Conservation (phyloP, 2,329 filamentous ascomycete species). For the Truncatella angustata region DNA sequence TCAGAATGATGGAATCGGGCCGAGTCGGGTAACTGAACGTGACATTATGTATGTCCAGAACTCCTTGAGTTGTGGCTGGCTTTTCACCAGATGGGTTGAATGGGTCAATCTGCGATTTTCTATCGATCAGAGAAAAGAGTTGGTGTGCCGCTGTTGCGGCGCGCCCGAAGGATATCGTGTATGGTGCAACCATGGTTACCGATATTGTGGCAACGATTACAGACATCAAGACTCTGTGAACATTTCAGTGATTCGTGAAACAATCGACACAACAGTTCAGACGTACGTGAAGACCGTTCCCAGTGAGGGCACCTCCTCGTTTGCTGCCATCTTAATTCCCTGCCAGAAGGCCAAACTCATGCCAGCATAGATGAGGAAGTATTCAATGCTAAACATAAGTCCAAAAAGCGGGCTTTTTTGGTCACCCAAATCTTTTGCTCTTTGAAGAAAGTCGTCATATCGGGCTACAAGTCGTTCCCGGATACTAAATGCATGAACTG, state of each 20-base stretch:
- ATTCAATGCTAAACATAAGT: constrained; percentile 37
- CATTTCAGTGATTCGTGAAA: constrained; percentile 16
- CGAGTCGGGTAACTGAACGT: constrained; percentile 67
- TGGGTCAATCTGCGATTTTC: background rate
- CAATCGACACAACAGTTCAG: background rate
- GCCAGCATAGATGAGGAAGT: constrained; percentile 39
- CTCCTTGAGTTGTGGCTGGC: constrained; percentile 21
- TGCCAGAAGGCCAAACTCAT: constrained; percentile 46
- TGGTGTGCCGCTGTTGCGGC: background rate
- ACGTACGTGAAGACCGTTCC: constrained; percentile 39
- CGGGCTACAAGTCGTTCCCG: constrained; percentile 34
- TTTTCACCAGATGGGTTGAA: background rate
- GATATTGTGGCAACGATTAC: constrained; percentile 36
- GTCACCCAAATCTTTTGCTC: constrained; percentile 33
- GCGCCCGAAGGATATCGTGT: background rate
- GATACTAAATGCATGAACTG: constrained; percentile 43
- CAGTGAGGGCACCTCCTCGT: constrained; percentile 12
- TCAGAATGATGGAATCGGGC: constrained; percentile 57
- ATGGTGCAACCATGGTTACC: constrained; percentile 32
- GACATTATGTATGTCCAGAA: constrained; percentile 59
- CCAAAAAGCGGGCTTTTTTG: constrained; percentile 38
- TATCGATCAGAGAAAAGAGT: constrained; percentile 2
- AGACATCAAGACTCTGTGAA: constrained; percentile 34
- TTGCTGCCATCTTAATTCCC: constrained; percentile 34
- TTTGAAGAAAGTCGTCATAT: constrained; percentile 36